Conservation (phyloP, 768 basidiomycete genomes). For the Suillus spraguei region DNA sequence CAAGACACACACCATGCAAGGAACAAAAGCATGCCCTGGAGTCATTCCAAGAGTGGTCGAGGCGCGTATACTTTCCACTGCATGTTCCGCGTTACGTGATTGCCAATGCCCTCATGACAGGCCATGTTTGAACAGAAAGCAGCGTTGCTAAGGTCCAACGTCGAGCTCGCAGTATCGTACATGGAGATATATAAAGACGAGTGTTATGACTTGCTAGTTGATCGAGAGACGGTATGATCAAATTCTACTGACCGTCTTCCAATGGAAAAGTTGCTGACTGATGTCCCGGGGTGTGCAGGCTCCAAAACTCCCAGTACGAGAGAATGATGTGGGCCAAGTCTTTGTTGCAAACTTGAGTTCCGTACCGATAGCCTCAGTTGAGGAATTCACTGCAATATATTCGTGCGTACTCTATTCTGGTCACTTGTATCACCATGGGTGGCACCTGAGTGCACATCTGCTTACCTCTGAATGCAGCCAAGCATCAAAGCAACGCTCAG, state of each 20-base stretch:
- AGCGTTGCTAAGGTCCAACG: constrained; percentile 40
- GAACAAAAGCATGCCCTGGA: constrained; percentile 69
- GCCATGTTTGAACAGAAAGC: constrained; percentile 58
- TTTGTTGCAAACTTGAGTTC: constrained; percentile 55
- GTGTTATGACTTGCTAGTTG: constrained; percentile 82
- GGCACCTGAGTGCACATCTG: constrained; percentile 1
- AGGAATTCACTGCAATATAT: constrained; percentile 53
- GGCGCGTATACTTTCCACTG: constrained; percentile 39
- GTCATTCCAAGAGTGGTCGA: constrained; percentile 84
- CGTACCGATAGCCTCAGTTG: constrained; percentile 38
- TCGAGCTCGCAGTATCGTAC: constrained; percentile 65
- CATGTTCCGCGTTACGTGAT: neutral
- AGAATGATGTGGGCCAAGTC: constrained; percentile 53
- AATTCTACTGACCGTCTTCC: neutral
- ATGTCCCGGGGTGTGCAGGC: constrained; percentile 34
- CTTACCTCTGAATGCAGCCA: constrained; percentile 42
- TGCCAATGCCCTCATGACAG: constrained; percentile 31
- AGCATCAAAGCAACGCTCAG: constrained; percentile 78
- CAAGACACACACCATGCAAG: constrained; percentile 95
- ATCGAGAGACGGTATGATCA: constrained; percentile 60
- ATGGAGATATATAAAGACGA: constrained; percentile 95
- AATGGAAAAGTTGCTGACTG: neutral
- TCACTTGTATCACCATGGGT: neutral
- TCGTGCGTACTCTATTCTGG: constrained; percentile 34
- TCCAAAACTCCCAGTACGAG: constrained; percentile 56